Conservation (phyloP, 2,329 filamentous ascomycete genomes). For the Neodidymelliopsis sp. region DNA sequence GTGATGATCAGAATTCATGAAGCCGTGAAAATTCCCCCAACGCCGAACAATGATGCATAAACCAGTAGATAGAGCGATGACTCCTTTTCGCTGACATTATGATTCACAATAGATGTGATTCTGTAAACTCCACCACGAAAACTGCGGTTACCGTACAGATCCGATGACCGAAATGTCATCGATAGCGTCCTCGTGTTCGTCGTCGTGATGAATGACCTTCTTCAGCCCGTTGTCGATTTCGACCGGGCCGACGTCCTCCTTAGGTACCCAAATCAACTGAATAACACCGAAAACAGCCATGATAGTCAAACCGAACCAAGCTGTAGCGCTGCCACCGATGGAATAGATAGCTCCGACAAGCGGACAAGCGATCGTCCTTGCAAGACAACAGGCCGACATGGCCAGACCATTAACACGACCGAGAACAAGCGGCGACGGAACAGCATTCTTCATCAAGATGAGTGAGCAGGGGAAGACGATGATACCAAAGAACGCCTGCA, state of each 20-base stretch:
- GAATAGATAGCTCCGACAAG: constrained; percentile 72
- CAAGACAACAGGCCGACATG: constrained; percentile 70
- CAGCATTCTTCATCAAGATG: constrained; percentile 79
- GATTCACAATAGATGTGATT: not conserved
- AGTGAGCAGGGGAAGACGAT: constrained; percentile 72
- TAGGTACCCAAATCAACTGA: constrained; percentile 64
- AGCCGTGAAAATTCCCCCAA: constrained; percentile 16
- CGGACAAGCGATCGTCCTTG: constrained; percentile 72
- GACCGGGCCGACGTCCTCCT: constrained; percentile 51
- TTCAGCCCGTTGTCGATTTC: constrained; percentile 45
- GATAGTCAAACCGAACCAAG: constrained; percentile 66
- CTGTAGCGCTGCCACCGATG: constrained; percentile 65
- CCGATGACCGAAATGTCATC: constrained; percentile 39
- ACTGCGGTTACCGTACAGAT: constrained; percentile 34
- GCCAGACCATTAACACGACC: constrained; percentile 76
- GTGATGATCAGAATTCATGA: constrained; percentile 8
- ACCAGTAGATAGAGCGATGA: not conserved
- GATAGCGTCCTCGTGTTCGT: constrained; percentile 33
- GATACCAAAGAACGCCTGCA: constrained; percentile 73
- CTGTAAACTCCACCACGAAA: not conserved
- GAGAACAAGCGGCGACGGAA: constrained; percentile 67
- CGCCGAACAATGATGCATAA: constrained; percentile 33
- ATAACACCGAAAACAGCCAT: constrained; percentile 64
- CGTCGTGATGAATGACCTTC: constrained; percentile 32
- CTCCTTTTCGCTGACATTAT: constrained; percentile 4